Percentiles rank a stretch among this genome's conserved stretches.
phyloP scores from a whole-genome alignment of 441 rosid genomes.

The Populus hybrid region DNA sequence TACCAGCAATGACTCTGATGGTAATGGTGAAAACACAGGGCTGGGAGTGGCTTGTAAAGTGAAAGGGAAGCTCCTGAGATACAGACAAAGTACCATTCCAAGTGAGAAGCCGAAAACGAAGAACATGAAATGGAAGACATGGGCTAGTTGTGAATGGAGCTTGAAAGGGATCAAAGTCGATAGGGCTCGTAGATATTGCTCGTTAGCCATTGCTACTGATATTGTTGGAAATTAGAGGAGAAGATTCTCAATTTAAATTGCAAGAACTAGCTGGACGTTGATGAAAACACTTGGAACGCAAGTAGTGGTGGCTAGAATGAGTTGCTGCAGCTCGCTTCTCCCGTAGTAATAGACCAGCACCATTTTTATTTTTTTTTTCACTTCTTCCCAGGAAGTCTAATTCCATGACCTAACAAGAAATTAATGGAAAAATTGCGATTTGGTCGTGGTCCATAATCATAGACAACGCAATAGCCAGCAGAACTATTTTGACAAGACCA shows the following conservation, averaged over 20 bases:
- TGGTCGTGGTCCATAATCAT: not conserved
- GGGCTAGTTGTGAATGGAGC: not conserved
- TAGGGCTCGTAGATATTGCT: not conserved
- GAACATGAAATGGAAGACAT: conserved; percentile 12
- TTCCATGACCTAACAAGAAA: not conserved
- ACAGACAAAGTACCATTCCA: conserved; percentile 15
- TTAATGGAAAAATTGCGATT: not conserved
- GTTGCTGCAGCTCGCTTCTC: not conserved
- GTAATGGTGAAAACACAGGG: not conserved
- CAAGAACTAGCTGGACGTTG: not conserved
- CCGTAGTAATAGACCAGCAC: not conserved
- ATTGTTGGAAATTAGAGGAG: not conserved
- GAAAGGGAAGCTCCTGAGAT: conserved; percentile 5
- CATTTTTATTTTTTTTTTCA: not conserved
- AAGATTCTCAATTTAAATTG: not conserved
- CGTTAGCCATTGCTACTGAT: conserved; percentile 7
- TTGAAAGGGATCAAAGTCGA: not conserved
- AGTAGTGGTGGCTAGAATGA: not conserved
- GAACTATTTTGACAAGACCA: not conserved
- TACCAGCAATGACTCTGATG: not conserved
- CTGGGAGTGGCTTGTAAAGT: not conserved
- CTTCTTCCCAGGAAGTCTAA: not conserved
- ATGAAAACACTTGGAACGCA: not conserved
- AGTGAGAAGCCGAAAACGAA: conserved; percentile 29
- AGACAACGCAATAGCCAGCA: not conserved